Evolutionary conservation across 768 basidiomycete species (phyloP).

Genomic region (Ephemerocybe angulata): DNA sequence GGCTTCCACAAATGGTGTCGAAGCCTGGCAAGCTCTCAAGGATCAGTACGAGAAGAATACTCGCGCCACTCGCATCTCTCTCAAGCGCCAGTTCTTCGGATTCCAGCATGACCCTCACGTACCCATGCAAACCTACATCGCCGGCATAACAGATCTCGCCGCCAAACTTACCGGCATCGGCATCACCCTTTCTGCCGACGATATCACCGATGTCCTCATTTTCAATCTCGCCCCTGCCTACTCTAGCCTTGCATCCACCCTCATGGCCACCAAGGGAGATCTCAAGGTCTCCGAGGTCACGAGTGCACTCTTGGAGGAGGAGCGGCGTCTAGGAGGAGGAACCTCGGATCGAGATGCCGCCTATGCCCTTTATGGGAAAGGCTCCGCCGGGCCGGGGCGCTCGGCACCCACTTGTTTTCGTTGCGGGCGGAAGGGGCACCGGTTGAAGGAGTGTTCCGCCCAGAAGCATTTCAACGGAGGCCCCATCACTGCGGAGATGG

Average conservation of each 20-base stretch:
- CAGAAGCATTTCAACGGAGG: background rate
- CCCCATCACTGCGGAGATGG: background rate
- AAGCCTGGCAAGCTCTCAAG: conserved; percentile 3
- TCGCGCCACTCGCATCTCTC: conserved; percentile 16
- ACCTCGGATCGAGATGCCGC: background rate
- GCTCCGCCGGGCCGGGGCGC: no score
- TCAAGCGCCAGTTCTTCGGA: conserved; percentile 20
- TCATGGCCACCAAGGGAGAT: background rate
- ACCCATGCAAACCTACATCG: background rate
- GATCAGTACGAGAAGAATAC: conserved; percentile 20
- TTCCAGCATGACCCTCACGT: background rate
- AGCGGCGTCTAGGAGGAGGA: background rate
- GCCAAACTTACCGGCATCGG: background rate
- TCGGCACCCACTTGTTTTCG: background rate
- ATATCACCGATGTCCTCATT: background rate
- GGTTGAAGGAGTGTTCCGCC: background rate
- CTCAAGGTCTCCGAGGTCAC: background rate
- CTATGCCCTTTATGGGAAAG: background rate
- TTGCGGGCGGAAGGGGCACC: background rate
- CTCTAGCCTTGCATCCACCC: background rate
- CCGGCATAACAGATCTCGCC: background rate
- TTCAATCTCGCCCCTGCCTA: background rate
- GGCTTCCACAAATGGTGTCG: conserved; percentile 6
- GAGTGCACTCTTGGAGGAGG: background rate
- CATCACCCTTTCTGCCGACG: background rate